phyloP scores from a whole-genome alignment of 1,284 basidiomycete genomes.

The Peniophora sp. region DNA sequence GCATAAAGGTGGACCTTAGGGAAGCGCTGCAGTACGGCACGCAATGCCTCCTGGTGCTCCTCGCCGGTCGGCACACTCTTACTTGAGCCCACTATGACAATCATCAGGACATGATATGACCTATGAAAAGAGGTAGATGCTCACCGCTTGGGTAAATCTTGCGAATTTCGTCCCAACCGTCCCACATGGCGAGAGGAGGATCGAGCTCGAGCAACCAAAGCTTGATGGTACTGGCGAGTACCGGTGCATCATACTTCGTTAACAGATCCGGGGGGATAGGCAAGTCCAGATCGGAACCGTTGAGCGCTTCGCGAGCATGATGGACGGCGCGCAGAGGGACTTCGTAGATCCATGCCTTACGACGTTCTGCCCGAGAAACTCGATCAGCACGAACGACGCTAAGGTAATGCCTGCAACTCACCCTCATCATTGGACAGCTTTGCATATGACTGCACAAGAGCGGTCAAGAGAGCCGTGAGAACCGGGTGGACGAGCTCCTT shows the following conservation, averaged over 20 bases:
- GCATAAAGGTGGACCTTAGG: constrained; percentile 80
- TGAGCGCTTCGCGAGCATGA: constrained; percentile 76
- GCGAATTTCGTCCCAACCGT: constrained; percentile 86
- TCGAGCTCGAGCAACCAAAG: constrained; percentile 83
- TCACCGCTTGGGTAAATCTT: constrained; percentile 68
- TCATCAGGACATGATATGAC: neutral
- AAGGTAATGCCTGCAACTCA: too few relatives aligned
- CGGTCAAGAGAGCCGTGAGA: constrained; percentile 59
- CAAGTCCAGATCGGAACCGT: constrained; percentile 59
- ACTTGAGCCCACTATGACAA: constrained; percentile 43
- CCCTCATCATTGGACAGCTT: constrained; percentile 57
- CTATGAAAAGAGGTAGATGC: constrained; percentile 6
- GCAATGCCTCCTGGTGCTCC: constrained; percentile 61
- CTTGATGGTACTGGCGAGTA: constrained; percentile 79
- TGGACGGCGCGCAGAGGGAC: constrained; percentile 80
- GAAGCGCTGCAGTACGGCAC: constrained; percentile 60
- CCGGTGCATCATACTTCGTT: constrained; percentile 74
- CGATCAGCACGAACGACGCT: neutral
- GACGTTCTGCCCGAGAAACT: constrained; percentile 50
- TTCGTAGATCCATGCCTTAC: constrained; percentile 90
- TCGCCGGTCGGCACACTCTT: constrained; percentile 43
- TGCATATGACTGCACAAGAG: constrained; percentile 58
- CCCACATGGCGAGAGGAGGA: constrained; percentile 75
- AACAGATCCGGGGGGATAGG: constrained; percentile 62
- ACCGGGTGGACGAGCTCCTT: constrained; percentile 69